These are phyloP conservation scores for Stephania japonica DNA, from an alignment of 164 flowering plant species.

Conservation along the genomic window DNA sequence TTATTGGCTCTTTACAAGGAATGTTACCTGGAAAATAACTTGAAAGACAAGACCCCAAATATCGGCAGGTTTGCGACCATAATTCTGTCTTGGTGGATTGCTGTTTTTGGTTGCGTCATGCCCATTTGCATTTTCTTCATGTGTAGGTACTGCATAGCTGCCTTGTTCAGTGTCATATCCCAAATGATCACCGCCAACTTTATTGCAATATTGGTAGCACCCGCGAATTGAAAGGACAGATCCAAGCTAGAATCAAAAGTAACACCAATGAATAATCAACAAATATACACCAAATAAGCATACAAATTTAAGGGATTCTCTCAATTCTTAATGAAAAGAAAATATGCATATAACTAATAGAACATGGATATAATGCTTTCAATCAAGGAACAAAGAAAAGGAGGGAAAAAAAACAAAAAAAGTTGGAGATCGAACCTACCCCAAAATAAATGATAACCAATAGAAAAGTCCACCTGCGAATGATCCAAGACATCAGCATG, in stretches of 20 bases:
- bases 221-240: constrained; percentile 65
- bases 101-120: constrained; percentile 19
- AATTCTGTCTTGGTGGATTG: constrained; percentile 14
- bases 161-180: constrained; percentile 54
- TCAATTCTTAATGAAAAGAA: too few species aligned
- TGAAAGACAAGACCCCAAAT: constrained; percentile 67
- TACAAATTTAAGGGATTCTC: too few species aligned
- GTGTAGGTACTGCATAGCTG: constrained; percentile 15
- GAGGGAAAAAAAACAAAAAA: not conserved
- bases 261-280: not conserved
- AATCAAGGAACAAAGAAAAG: not conserved
- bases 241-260: constrained; percentile 51
- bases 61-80: constrained; percentile 44
- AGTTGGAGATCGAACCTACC: constrained; percentile 39
- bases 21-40: constrained; percentile 73
- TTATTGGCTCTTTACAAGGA: not conserved
- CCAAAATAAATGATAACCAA: constrained; percentile 79
- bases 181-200: constrained; percentile 35
- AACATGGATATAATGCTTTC: too few species aligned
- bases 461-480: constrained; percentile 67
- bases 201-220: constrained; percentile 47
- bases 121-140: constrained; percentile 20
- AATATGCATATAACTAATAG: too few species aligned
- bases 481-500: not conserved
- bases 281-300: too few species aligned